Evolutionary conservation across 2,329 filamentous ascomycete genomes (phyloP), one percentile per base, ranked within the genome.

Genomic region (Exophiala viscosa): DNA sequence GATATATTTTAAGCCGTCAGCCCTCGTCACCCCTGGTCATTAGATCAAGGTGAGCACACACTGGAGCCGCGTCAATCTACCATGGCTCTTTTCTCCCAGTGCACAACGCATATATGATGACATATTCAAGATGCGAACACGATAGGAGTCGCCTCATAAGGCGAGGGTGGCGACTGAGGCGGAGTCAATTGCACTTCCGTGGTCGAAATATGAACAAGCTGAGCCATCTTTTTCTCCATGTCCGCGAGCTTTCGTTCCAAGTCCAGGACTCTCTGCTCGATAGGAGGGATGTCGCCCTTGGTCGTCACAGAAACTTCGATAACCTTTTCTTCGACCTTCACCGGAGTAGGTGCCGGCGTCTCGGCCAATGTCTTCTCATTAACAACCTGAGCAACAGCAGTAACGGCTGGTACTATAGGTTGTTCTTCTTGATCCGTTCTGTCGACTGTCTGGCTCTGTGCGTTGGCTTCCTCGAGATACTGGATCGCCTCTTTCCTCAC

Each of bases 401-500:
- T 20, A 15, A 11, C 39, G 8, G 20, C 39, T 11, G 18, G 17
- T 14, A 17, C 39, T 14, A 14, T 38, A 15, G 39, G 10, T 9
- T 41, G 15, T 38, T 38, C 35, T 14, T 8, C 7, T 38, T 38
- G 2, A 8, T 8, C 3, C 20, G 20, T 23, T 23, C 3, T 14
- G 13, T 38, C 35, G 35, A 7, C 13, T 14, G 7, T 15, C 14
- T 13, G 35, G 8, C 35, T 38, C 14, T 15, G 11, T 36, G 13
- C 40, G 20, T 52, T 46, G 23, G 47, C 17, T 23, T 49, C 49
- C 18, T 51, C 36, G n/a, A 62, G 43, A 14, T 53, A 47, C 32
- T 54, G 36, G 31, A 48, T 23, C 2, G 54, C 56, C 33, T 62
- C 58, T 38, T 56, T 59, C 36, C 54, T 50, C 17, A 62, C 60